Evolutionary conservation across 805 yeast species (phyloP).

Genomic region (Candida nemodendra): DNA sequence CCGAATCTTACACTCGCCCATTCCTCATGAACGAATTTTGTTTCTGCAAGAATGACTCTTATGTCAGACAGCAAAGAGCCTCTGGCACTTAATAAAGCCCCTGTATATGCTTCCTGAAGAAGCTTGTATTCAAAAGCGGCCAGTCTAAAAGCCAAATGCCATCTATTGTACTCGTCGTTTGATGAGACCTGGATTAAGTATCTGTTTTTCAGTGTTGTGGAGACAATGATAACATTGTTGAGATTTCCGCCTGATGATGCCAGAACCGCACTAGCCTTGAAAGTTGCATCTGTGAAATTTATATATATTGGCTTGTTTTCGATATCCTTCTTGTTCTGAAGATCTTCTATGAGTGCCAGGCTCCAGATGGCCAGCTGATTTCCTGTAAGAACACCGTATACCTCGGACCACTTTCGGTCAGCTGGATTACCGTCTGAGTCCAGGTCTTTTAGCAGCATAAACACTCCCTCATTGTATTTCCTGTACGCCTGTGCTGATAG

Average conservation of each 20-base stretch:
- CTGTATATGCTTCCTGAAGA: slow-evolving; percentile 94
- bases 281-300: slow-evolving; percentile 86
- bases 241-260: slow-evolving; percentile 67
- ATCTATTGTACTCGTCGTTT: slow-evolving; percentile 58
- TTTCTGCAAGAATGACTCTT: slow-evolving; percentile 77
- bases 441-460: slow-evolving; percentile 70
- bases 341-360: slow-evolving; percentile 59
- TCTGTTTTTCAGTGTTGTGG: slow-evolving; percentile 90
- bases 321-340: slow-evolving; percentile 35
- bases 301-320: slow-evolving; percentile 67
- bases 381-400: slow-evolving; percentile 87
- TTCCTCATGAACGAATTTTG: slow-evolving; percentile 84
- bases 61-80: slow-evolving; percentile 88
- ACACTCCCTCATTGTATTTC: slow-evolving; percentile 72
- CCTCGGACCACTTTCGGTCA: slow-evolving; percentile 86
- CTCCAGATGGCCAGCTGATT: slow-evolving; percentile 94
- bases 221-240: slow-evolving; percentile 78
- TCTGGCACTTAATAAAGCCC: slow-evolving; percentile 87
- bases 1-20: slow-evolving; percentile 96
- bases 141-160: slow-evolving; percentile 84
- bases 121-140: slow-evolving; percentile 77
- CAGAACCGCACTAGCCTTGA: slow-evolving; percentile 65
- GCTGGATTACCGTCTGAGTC: slow-evolving; percentile 85
- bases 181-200: slow-evolving; percentile 77
- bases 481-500: slow-evolving; percentile 73